Base-by-base conservation (phyloP, 2,329 filamentous ascomycete genomes). In the Ambrosiella xylebori region DNA sequence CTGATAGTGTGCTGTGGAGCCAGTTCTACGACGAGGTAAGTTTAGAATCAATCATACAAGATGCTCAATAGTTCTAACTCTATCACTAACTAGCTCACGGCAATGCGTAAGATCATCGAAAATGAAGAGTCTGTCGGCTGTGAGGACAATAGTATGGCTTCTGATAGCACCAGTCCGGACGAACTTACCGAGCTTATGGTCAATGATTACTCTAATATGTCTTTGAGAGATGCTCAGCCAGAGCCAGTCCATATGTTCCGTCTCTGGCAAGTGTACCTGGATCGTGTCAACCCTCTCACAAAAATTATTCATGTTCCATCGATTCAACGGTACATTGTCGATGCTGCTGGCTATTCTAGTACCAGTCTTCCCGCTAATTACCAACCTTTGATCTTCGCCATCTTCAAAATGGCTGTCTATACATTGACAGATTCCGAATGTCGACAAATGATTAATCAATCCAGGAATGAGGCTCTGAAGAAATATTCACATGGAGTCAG, bases 231-330 rank as follows among this genome's bases (percentile, higher is more conserved):
- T 12, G 69, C 85, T 65, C 82, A 85, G 63, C 86, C 86, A 0
- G 72, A 79, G 3, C 77, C 81, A 0, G 75, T 79, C 11, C 80
- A 86, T 39, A 78, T 86, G 35, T 82, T 86, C 64, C 76, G 76
- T 55, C 74, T 91, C 4, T 91, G 86, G 86, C 83, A 88, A 66
- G 73, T 80, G 7, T 89, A 84, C 63, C 71, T 88, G 5, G 81
- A 87, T 54, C 82, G 86, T 61, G 81, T 90, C 58, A 85, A 90
- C 64, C 85, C 86, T 0, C 67, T 88, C 51, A 79, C 81, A 63
- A 90, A 89, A 66, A 70, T 80, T 51, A 80, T 88, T 27, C 86
- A 91, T 65, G 77, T 84, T 1, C 85, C 86, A 0, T 81, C 81
- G 0, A 68, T 88, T 3, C 82, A 88, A 64, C 76, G 77, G 1